A percentile compares a stretch with the other conserved stretches of the same genome.
Conservation (phyloP, 345 rosid species). For the Hibiscus syriacus region DNA sequence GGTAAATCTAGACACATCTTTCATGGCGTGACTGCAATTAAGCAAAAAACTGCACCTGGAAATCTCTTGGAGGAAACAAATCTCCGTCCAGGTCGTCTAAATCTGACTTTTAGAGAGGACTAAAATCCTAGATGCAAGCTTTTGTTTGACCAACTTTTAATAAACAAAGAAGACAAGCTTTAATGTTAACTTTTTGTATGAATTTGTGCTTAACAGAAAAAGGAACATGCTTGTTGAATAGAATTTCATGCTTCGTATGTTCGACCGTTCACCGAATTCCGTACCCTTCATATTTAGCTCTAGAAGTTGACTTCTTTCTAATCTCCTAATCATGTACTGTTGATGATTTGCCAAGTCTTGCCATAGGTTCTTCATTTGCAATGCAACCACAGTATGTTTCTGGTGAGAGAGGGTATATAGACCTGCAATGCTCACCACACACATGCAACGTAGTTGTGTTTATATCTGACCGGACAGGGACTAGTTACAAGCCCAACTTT, state of each 20-base stretch:
- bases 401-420: not conserved
- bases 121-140: slow-evolving; percentile 16
- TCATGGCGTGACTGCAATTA: slow-evolving; percentile 58
- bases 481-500: not conserved
- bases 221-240: not conserved
- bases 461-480: not conserved
- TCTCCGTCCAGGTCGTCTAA: slow-evolving; percentile 61
- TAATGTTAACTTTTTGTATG: not conserved
- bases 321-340: not conserved
- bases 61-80: slow-evolving; percentile 39
- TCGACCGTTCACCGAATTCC: not conserved
- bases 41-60: slow-evolving; percentile 38
- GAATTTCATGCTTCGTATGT: not conserved
- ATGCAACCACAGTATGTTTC: no score
- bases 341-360: not conserved
- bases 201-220: not conserved
- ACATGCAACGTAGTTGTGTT: not conserved
- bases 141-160: not conserved
- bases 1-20: slow-evolving; percentile 65
- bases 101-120: slow-evolving; percentile 79
- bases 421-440: not conserved
- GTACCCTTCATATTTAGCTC: not conserved
- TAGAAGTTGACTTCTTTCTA: not conserved
- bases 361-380: not conserved
- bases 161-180: not conserved